Evolutionary conservation across 805 yeast genomes (phyloP).

Genomic region (Yarrowia deformans): DNA sequence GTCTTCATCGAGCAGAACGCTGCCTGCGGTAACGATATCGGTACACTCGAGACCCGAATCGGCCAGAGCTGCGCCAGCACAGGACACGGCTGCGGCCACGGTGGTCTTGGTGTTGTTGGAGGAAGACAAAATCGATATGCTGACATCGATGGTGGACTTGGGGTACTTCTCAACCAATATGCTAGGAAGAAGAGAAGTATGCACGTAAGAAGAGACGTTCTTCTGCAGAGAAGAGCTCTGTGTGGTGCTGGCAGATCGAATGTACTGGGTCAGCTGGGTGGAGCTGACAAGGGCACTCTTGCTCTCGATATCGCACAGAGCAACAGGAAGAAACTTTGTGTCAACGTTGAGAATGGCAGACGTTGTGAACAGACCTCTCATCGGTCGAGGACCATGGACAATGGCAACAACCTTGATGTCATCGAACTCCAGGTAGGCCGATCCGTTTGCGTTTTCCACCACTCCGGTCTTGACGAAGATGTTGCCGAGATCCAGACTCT

Average conservation of each 20-base stretch:
- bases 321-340: conserved; percentile 60
- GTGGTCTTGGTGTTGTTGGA: conserved; percentile 50
- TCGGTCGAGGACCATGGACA: conserved; percentile 90
- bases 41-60: conserved; percentile 84
- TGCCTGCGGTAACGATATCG: conserved; percentile 69
- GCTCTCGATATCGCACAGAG: conserved; percentile 50
- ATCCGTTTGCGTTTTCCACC: conserved; percentile 78
- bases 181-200: conserved; percentile 60
- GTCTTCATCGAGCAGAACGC: conserved; percentile 41
- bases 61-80: conserved; percentile 74
- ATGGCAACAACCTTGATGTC: conserved; percentile 67
- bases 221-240: conserved; percentile 51
- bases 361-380: conserved; percentile 72
- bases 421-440: conserved; percentile 76
- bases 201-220: conserved; percentile 59
- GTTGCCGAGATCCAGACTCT: conserved; percentile 45
- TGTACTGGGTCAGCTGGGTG: conserved; percentile 21
- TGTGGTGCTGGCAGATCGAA: conserved; percentile 46
- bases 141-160: conserved; percentile 84
- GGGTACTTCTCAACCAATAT: conserved; percentile 78
- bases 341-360: conserved; percentile 71
- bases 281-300: conserved; percentile 44
- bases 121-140: conserved; percentile 66
- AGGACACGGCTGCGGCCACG: conserved; percentile 63
- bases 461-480: conserved; percentile 70